A percentile compares a stretch with the other conserved stretches of the same genome.
Conservation (phyloP, 225 moss, liverwort and hornwort genomes). For the Sphagnum contortum region DNA sequence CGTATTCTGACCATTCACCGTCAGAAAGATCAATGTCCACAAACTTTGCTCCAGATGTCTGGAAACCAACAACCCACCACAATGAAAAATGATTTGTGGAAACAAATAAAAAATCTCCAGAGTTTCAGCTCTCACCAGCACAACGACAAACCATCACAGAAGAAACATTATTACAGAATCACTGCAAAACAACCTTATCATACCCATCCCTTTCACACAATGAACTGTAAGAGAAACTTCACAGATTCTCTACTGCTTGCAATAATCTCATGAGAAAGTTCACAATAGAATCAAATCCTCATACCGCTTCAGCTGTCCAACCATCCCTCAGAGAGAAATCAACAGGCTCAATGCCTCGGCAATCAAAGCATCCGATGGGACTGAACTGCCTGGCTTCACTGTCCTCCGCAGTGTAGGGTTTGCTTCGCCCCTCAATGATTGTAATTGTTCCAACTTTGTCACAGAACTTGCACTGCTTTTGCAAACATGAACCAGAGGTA, state of each 20-base stretch:
- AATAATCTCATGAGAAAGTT: no score
- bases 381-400: constrained; percentile 69
- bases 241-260: not conserved
- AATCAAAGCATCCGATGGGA: constrained; percentile 79
- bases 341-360: constrained; percentile 75
- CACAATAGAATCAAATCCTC: not conserved
- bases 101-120: not conserved
- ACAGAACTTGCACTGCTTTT: constrained; percentile 79
- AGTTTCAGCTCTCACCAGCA: not conserved
- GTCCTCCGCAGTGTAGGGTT: constrained; percentile 74
- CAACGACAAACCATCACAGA: not conserved
- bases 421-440: constrained; percentile 65
- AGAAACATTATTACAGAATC: not conserved
- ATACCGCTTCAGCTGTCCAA: constrained; percentile 93
- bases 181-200: not conserved
- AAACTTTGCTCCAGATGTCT: constrained; percentile 83
- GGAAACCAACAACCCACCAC: constrained; percentile 8
- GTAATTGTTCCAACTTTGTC: constrained; percentile 70
- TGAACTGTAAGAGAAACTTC: not conserved
- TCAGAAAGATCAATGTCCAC: constrained; percentile 88
- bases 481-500: constrained; percentile 2
- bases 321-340: constrained; percentile 90
- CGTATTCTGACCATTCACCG: constrained; percentile 96
- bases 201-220: not conserved
- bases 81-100: no score